Evolutionary conservation across 2,329 filamentous ascomycete species (phyloP), one percentile per base, ranked within the genome.

Genomic region (Cladosporium oxysporum): DNA sequence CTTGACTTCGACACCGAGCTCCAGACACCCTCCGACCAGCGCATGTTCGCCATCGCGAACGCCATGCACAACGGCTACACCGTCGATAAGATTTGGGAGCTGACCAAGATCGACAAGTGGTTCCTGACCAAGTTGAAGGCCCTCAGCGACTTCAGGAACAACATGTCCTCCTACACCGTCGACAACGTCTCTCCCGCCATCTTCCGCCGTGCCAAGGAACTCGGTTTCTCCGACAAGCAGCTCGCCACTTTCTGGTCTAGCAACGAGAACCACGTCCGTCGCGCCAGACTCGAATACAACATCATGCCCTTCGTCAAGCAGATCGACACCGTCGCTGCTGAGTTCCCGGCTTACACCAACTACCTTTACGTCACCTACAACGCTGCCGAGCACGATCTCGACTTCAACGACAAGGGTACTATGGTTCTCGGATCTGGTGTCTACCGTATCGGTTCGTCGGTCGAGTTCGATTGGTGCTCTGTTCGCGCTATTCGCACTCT

Each of bases 41-140:
- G 95, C 74, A 86, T 98, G 66, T 98, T 99, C 75, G 95, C 95
- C 66, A 96, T 99, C 73, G 95, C 95, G 71, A 98, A 99, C 75
- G 95, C 95, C 50, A 98, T 99, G 94, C 88, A 93, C 76, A 84
- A 90, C 66, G 95, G 94, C 35, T 99, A 98, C 81, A 90, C 88
- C 4, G 93, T 98, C 41, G 91, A 98, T 76, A 95, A 96, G 81
- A 97, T 99, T 77, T 97, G 93, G 93, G 91, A 97, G 78, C 85
- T 98, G 83, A 99, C 95, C 75, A 93, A 94, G 82, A 99, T 99
- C 73, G 95, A 98, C 82, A 97, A 96, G 80, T 99, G 95, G 95
- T 99, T 98, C 84, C 82, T 99, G 71, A 89, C 87, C 80, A 93
- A 92, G 79, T 88, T 99, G 66, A 96, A 96, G 87, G 90, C 90